These are phyloP conservation scores for Ganoderma leucocontextum DNA, from an alignment of 1,284 basidiomycete species.

Conservation along the genomic window DNA sequence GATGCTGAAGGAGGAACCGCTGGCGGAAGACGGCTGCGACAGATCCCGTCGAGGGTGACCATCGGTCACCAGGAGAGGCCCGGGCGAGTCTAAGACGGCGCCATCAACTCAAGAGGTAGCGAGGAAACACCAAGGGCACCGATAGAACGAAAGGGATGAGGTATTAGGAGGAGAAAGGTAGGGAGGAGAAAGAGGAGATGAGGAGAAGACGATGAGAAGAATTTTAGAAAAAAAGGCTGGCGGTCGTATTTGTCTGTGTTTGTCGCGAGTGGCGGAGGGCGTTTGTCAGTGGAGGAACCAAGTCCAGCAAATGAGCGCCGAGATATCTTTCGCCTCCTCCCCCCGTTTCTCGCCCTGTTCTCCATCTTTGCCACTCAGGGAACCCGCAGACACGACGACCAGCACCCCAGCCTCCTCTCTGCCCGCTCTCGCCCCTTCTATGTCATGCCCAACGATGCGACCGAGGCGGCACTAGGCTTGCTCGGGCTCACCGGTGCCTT, in stretches of 20 bases:
- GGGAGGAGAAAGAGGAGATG: neutral
- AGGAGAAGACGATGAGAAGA: neutral
- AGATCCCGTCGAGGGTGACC: neutral
- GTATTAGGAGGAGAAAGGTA: neutral
- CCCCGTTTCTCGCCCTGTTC: neutral
- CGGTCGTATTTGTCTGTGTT: constrained; percentile 6
- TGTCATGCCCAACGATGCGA: constrained; percentile 57
- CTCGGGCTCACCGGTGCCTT: constrained; percentile 48
- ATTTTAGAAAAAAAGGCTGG: neutral
- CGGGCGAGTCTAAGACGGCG: neutral
- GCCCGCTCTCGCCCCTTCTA: constrained; percentile 17
- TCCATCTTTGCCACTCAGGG: neutral
- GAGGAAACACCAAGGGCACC: neutral
- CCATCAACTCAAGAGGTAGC: neutral
- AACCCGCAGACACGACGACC: neutral
- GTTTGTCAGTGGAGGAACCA: constrained; percentile 17
- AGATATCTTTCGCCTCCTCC: constrained; percentile 14
- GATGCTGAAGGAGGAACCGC: neutral
- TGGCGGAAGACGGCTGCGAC: neutral
- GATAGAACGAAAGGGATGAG: neutral
- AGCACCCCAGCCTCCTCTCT: neutral
- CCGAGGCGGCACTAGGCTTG: constrained; percentile 58
- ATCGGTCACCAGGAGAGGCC: neutral
- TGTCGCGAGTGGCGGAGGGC: constrained; percentile 17
- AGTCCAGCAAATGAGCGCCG: constrained; percentile 10